Conservation (phyloP, 257 asterid species). For the Apocynum venetum region DNA sequence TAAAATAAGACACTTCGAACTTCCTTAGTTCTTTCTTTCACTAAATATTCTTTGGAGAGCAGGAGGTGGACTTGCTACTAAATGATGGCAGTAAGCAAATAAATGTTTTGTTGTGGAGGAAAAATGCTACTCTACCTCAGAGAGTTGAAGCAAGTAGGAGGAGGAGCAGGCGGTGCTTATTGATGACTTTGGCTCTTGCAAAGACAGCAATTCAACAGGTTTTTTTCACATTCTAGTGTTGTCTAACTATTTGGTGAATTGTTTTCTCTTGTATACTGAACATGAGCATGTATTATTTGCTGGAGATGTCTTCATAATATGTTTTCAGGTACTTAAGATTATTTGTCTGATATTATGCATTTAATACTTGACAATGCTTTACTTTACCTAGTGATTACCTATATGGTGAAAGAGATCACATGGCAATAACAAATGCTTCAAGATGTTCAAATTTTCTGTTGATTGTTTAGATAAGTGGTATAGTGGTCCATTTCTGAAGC, state of each 20-base stretch:
- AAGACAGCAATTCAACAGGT: conserved; percentile 84
- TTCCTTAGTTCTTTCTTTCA: neutral
- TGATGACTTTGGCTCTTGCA: conserved; percentile 93
- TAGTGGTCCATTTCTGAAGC: neutral
- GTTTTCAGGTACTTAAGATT: neutral
- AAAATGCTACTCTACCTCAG: conserved; percentile 58
- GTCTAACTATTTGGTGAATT: conserved; percentile 13
- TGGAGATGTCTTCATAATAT: conserved; percentile 8
- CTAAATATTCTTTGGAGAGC: conserved; percentile 24
- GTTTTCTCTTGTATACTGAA: conserved; percentile 1
- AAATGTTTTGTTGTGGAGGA: conserved; percentile 88
- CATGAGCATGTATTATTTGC: neutral
- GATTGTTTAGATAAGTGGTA: conserved; percentile 6
- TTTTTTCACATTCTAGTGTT: conserved; percentile 23
- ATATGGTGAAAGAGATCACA: neutral
- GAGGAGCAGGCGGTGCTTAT: conserved; percentile 92
- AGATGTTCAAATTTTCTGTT: neutral
- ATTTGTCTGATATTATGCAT: neutral
- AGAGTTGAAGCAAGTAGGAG: conserved; percentile 99
- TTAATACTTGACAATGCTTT: neutral
- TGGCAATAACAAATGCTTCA: neutral
- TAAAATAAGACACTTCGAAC: neutral
- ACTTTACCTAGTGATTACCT: neutral
- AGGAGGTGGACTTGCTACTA: conserved; percentile 98
- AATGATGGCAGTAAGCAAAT: conserved; percentile 99